These are phyloP conservation scores for Ilyonectria robusta DNA, from an alignment of 2,329 filamentous ascomycete genomes.

Conservation along the genomic window DNA sequence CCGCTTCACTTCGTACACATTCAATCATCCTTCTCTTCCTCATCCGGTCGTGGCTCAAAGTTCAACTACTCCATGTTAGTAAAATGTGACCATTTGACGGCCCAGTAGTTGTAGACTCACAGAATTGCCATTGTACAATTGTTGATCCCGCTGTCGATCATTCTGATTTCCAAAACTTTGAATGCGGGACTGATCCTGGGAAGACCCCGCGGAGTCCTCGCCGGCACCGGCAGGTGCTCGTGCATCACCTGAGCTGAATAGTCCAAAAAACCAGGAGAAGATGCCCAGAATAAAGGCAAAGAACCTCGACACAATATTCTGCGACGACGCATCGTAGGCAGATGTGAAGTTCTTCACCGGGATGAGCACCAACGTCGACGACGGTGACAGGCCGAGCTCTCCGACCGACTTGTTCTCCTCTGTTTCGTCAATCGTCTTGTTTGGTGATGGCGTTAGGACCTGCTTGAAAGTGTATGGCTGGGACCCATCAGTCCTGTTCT, in stretches of 20 bases:
- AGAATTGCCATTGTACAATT: constrained; percentile 94
- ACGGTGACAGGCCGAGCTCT: constrained; percentile 82
- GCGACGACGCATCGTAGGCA: constrained; percentile 56
- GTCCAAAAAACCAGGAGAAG: constrained; percentile 54
- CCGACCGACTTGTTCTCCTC: constrained; percentile 80
- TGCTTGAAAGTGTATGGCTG: constrained; percentile 87
- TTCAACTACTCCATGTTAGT: constrained; percentile 68
- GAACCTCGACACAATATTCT: constrained; percentile 48
- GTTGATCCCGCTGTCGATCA: constrained; percentile 70
- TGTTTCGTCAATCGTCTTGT: constrained; percentile 78
- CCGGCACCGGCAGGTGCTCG: constrained; percentile 10
- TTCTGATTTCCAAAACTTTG: constrained; percentile 61
- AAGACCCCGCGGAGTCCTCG: constrained; percentile 27
- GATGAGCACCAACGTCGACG: constrained; percentile 85
- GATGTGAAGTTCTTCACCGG: constrained; percentile 69
- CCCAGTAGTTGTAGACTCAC: constrained; percentile 63
- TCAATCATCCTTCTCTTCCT: constrained; percentile 61
- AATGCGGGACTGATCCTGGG: constrained; percentile 45
- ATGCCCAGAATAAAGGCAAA: constrained; percentile 51
- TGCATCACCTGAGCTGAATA: constrained; percentile 48
- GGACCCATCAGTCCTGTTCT: constrained; percentile 68
- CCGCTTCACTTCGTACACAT: constrained; percentile 22
- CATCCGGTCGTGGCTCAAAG: constrained; percentile 76
- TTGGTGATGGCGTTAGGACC: constrained; percentile 83
- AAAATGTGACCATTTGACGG: not conserved